Evolutionary conservation across 2,329 filamentous ascomycete species (phyloP).

Genomic region (Ceratocystis huliohia): DNA sequence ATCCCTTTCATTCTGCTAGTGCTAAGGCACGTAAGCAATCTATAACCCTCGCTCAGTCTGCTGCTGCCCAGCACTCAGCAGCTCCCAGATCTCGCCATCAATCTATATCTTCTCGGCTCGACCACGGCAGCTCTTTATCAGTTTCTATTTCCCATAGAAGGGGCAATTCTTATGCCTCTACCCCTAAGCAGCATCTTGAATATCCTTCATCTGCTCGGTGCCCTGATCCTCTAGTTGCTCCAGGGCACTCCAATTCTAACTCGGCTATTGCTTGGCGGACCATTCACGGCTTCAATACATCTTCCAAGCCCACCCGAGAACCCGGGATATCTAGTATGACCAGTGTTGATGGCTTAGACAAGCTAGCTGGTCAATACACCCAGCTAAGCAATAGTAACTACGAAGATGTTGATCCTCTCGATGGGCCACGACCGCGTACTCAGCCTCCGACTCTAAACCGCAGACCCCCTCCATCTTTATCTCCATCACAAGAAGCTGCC

Average conservation of each 20-base stretch:
- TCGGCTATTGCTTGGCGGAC: conserved; percentile 17
- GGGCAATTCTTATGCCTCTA: neutral
- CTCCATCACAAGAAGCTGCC: neutral
- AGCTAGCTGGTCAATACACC: neutral
- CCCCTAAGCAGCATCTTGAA: neutral
- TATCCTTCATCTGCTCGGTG: conserved; percentile 6
- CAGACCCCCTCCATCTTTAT: neutral
- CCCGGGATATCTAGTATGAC: conserved; percentile 13
- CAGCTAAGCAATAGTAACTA: neutral
- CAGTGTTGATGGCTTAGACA: neutral
- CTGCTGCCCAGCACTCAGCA: conserved; percentile 11
- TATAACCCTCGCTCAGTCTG: conserved; percentile 18
- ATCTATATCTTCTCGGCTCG: conserved; percentile 1
- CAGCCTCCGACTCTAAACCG: conserved; percentile 37
- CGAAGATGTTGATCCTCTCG: conserved; percentile 18
- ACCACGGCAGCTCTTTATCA: conserved; percentile 12
- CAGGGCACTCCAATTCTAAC: neutral
- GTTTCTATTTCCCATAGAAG: conserved; percentile 5
- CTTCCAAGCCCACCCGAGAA: neutral
- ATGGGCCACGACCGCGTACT: conserved; percentile 38
- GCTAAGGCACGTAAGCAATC: conserved; percentile 18
- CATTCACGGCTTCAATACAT: conserved; percentile 15
- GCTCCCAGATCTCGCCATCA: neutral
- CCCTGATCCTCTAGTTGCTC: neutral
- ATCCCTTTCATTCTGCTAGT: conserved; percentile 35